Conservation (phyloP, 352 stramenopile species). For the Pythium volutum region DNA sequence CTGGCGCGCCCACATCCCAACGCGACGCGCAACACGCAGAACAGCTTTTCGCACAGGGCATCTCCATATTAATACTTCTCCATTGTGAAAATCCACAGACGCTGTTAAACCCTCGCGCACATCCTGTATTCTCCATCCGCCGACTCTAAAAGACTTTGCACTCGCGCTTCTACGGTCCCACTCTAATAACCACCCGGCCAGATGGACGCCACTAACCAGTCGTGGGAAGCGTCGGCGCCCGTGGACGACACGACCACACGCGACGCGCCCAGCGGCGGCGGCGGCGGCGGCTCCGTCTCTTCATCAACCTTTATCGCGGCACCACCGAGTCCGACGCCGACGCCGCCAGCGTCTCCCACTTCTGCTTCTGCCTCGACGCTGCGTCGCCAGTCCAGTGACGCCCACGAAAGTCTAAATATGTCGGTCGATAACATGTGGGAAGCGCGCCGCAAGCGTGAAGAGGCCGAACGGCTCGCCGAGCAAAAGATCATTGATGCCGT, state of each 20-base stretch:
- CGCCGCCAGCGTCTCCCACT: conserved; percentile 5
- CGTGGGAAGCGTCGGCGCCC: conserved; percentile 23
- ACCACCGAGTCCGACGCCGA: conserved; percentile 16
- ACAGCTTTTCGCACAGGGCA: neutral
- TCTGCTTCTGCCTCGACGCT: neutral
- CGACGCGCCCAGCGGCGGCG: conserved; percentile 7
- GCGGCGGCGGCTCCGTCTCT: too few species aligned
- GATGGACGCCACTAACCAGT: conserved; percentile 20
- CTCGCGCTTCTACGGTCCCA: conserved; percentile 3
- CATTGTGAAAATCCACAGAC: neutral
- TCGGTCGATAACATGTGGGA: conserved; percentile 65
- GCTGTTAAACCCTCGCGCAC: neutral
- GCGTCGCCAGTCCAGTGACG: neutral
- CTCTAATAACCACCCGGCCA: neutral
- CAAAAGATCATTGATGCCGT: conserved; percentile 78
- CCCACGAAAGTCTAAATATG: conserved; percentile 25
- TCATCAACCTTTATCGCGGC: neutral
- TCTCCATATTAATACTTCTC: neutral
- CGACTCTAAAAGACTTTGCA: neutral
- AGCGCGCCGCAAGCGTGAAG: conserved; percentile 44
- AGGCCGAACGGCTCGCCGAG: conserved; percentile 56
- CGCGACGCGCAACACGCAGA: neutral
- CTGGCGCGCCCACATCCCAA: neutral
- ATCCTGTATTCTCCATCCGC: neutral
- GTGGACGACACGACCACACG: conserved; percentile 13